A percentile compares a stretch with the other conserved stretches of the same genome.
Conservation (phyloP, 768 basidiomycete species). For the Mycena pura region DNA sequence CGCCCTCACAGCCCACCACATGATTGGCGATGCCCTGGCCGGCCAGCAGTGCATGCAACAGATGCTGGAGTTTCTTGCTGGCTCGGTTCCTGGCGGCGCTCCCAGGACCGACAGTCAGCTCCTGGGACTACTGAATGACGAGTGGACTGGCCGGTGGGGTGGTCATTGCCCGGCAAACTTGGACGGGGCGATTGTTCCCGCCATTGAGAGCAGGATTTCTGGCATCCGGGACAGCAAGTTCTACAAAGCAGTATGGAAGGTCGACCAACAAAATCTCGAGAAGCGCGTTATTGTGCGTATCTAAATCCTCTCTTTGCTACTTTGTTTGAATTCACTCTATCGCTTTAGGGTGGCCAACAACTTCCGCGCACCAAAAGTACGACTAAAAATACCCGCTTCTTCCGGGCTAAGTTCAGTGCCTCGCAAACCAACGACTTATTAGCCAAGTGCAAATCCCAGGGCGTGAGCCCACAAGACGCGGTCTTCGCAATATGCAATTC, state of each 20-base stretch:
- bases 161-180: background rate
- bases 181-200: conserved; percentile 1
- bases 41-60: conserved; percentile 60
- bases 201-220: conserved; percentile 3
- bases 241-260: conserved; percentile 18
- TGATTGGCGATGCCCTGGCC: conserved; percentile 65
- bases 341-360: conserved; percentile 8
- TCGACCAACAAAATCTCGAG: conserved; percentile 17
- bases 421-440: conserved; percentile 19
- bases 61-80: conserved; percentile 54
- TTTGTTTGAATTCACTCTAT: background rate
- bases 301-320: background rate
- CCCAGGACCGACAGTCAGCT: conserved; percentile 14
- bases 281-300: conserved; percentile 9
- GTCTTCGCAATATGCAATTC: conserved; percentile 24
- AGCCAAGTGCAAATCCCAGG: conserved; percentile 22
- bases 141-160: conserved; percentile 17
- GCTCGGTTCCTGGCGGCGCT: conserved; percentile 1
- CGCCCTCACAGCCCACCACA: conserved; percentile 59
- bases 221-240: conserved; percentile 2
- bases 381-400: background rate
- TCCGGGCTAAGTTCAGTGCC: conserved; percentile 2
- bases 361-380: conserved; percentile 9
- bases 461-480: conserved; percentile 24
- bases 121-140: background rate